A percentile compares a stretch with the other conserved stretches of the same genome.
Conservation (phyloP, 1,139 yeast genomes). For the Pneumocystis murina region DNA sequence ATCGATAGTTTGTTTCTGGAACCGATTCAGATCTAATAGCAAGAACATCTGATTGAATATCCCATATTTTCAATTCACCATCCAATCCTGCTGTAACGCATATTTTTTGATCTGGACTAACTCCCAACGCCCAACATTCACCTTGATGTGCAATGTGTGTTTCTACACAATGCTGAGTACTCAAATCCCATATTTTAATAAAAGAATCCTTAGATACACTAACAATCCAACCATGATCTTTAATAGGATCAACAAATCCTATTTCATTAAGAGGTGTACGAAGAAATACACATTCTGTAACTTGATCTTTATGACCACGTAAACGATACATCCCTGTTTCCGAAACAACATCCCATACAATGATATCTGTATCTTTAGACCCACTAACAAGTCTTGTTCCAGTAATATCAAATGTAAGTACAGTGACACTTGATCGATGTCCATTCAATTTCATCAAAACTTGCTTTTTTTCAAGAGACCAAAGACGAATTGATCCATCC, state of each 20-base stretch:
- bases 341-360: constrained; percentile 88
- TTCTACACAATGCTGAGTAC: constrained; percentile 78
- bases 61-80: constrained; percentile 76
- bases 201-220: constrained; percentile 81
- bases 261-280: constrained; percentile 16
- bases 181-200: constrained; percentile 82
- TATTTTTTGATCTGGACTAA: constrained; percentile 23
- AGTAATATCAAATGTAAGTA: constrained; percentile 52
- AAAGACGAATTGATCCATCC: constrained; percentile 79
- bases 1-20: constrained; percentile 25
- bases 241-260: constrained; percentile 14
- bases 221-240: constrained; percentile 40
- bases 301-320: constrained; percentile 78
- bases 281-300: constrained; percentile 53
- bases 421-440: constrained; percentile 62
- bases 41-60: constrained; percentile 38
- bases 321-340: constrained; percentile 80
- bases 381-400: constrained; percentile 85
- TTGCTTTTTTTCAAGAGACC: constrained; percentile 74
- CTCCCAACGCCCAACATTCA: constrained; percentile 77
- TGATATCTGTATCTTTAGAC: constrained; percentile 65
- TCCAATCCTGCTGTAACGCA: constrained; percentile 60
- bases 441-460: constrained; percentile 74
- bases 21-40: constrained; percentile 17
- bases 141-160: constrained; percentile 88